Evolutionary conservation across 495 filamentous ascomycete species (phyloP).

Genomic region (Penicillium salamii): DNA sequence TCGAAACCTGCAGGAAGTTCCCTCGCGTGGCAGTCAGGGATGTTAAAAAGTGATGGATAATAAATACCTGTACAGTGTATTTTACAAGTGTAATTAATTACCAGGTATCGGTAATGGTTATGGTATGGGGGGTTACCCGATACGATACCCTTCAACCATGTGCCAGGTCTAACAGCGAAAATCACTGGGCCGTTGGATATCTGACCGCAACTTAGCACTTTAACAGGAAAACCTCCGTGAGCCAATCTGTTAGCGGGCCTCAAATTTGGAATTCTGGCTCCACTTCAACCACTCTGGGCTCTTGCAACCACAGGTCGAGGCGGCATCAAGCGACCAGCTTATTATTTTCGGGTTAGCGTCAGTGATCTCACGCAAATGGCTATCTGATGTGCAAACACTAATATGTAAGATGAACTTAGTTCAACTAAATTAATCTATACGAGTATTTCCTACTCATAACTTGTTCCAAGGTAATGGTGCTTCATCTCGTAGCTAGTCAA

Average conservation of each 20-base stretch:
- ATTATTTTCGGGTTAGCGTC: conserved; percentile 2
- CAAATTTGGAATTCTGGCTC: conserved; percentile 11
- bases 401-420: not conserved
- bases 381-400: conserved; percentile 1
- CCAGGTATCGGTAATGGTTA: not conserved
- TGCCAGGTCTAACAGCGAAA: conserved; percentile 2
- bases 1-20: conserved; percentile 10
- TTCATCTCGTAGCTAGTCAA: not conserved
- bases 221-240: conserved; percentile 16
- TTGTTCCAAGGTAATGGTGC: too few relatives aligned
- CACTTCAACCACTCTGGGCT: not conserved
- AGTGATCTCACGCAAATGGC: not conserved
- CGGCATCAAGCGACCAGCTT: conserved; percentile 13
- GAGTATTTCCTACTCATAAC: too few relatives aligned
- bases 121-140: not conserved
- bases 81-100: not conserved
- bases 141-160: not conserved
- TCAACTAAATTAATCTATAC: not conserved
- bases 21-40: conserved; percentile 32
- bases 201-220: conserved; percentile 19
- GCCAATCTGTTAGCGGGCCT: conserved; percentile 12
- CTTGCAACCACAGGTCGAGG: not conserved
- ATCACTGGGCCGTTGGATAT: conserved; percentile 15
- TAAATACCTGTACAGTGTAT: too few relatives aligned
- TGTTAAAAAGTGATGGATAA: conserved; percentile 6